phyloP scores from a whole-genome alignment of 768 basidiomycete species.

The Pulveroboletus sp. region DNA sequence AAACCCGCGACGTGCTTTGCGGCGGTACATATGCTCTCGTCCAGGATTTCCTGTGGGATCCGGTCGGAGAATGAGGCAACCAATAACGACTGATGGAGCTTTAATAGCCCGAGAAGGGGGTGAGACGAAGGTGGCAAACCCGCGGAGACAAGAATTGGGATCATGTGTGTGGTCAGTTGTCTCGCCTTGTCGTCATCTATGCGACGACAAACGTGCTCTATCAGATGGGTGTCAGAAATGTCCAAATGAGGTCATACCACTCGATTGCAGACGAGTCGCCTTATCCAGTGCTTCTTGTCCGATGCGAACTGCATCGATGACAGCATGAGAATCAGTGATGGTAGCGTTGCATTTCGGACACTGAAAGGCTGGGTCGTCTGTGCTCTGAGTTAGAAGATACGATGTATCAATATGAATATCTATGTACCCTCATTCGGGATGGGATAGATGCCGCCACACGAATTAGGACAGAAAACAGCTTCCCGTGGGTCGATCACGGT shows the following conservation, averaged over 20 bases:
- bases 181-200: conserved; percentile 55
- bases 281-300: conserved; percentile 75
- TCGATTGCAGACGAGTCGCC: conserved; percentile 56
- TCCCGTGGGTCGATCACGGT: conserved; percentile 56
- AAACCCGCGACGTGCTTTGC: conserved; percentile 53
- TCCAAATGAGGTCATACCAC: conserved; percentile 37
- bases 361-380: conserved; percentile 45
- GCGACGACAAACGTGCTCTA: not conserved
- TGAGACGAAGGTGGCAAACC: conserved; percentile 63
- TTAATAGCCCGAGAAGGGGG: conserved; percentile 69
- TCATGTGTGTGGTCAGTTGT: conserved; percentile 58
- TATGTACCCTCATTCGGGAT: conserved; percentile 55
- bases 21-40: conserved; percentile 57
- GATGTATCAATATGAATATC: not conserved
- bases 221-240: not conserved
- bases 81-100: conserved; percentile 68
- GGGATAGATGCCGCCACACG: conserved; percentile 60
- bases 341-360: conserved; percentile 54
- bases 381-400: not conserved
- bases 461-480: conserved; percentile 62
- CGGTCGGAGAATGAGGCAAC: conserved; percentile 43
- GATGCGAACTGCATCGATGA: conserved; percentile 60
- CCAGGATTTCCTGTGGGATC: conserved; percentile 48
- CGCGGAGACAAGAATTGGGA: conserved; percentile 57
- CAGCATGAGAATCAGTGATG: conserved; percentile 45